Evolutionary conservation across 345 rosid genomes (phyloP).

Genomic region (Carallia pectinifolia): DNA sequence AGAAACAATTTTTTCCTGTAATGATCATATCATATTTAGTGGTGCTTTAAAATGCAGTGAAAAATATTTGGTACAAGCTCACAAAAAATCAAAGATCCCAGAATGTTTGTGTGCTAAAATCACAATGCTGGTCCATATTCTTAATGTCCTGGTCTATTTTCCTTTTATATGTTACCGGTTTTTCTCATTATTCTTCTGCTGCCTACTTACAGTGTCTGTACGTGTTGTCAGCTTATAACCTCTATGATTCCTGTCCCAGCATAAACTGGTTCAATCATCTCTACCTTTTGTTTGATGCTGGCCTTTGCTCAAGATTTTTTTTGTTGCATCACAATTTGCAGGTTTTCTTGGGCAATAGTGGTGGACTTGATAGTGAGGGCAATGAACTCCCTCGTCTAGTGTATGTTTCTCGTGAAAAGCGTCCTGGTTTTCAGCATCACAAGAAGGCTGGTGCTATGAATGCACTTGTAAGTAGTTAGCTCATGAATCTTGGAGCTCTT

Average conservation of each 20-base stretch:
- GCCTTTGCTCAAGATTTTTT: neutral
- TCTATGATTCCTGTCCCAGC: neutral
- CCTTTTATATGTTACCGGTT: too few species aligned
- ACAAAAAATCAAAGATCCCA: neutral
- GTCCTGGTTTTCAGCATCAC: conserved; percentile 40
- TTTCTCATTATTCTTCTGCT: too few species aligned
- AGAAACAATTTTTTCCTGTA: neutral
- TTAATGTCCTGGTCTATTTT: too few species aligned
- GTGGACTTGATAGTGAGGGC: conserved; percentile 36
- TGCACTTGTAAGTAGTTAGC: conserved; percentile 32
- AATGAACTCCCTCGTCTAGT: conserved; percentile 36
- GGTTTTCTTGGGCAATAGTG: conserved; percentile 38
- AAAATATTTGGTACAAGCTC: neutral
- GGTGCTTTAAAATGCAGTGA: neutral
- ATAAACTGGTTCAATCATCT: neutral
- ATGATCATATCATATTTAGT: neutral
- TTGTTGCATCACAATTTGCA: conserved; percentile 6
- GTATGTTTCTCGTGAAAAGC: conserved; percentile 37
- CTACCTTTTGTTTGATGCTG: neutral
- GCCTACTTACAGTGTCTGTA: neutral
- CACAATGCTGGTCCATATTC: neutral
- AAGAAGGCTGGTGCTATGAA: conserved; percentile 41
- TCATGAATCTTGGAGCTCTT: neutral
- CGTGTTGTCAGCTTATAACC: neutral
- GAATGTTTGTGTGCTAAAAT: neutral